Percentiles rank a stretch among this genome's conserved stretches.
Conservation (phyloP, 805 yeast species). For the Yarrowia phangngaensis region DNA sequence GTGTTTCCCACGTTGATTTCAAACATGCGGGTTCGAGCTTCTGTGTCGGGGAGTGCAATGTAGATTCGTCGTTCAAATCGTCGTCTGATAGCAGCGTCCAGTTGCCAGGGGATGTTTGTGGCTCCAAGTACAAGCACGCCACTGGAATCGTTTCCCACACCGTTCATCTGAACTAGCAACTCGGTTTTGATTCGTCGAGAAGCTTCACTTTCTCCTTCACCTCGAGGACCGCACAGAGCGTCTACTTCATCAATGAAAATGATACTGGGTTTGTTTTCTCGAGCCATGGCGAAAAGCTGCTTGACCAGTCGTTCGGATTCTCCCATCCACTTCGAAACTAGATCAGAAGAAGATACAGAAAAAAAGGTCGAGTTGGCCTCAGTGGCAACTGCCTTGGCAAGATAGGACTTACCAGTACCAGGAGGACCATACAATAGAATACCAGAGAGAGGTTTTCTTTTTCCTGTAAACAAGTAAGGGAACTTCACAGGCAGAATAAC, state of each 20-base stretch:
- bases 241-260: slow-evolving; percentile 98
- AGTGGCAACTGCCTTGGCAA: slow-evolving; percentile 98
- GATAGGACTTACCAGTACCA: slow-evolving; percentile 95
- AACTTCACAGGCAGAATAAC: slow-evolving; percentile 94
- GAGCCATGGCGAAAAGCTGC: slow-evolving; percentile 90
- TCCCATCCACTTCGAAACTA: slow-evolving; percentile 99
- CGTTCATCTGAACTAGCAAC: slow-evolving; percentile 95
- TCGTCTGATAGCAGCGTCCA: slow-evolving; percentile 95
- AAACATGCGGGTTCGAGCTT: slow-evolving; percentile 89
- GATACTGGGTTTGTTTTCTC: slow-evolving; percentile 92
- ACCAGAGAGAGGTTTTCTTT: slow-evolving; percentile 88
- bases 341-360: slow-evolving; percentile 91
- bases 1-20: slow-evolving; percentile 88
- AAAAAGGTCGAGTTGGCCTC: slow-evolving; percentile 97
- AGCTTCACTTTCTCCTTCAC: slow-evolving; percentile 97
- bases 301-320: slow-evolving; percentile 95
- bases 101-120: slow-evolving; percentile 97
- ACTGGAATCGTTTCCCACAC: slow-evolving; percentile 90
- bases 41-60: slow-evolving; percentile 90
- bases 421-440: slow-evolving; percentile 89
- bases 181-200: slow-evolving; percentile 94
- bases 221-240: slow-evolving; percentile 96
- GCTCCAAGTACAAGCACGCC: slow-evolving; percentile 97
- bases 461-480: slow-evolving; percentile 93
- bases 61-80: slow-evolving; percentile 94